Percentiles rank a stretch among this genome's conserved stretches.
Evolutionary conservation across 2,329 filamentous ascomycete species (phyloP).

Genomic region (Cladosporium phlei): DNA sequence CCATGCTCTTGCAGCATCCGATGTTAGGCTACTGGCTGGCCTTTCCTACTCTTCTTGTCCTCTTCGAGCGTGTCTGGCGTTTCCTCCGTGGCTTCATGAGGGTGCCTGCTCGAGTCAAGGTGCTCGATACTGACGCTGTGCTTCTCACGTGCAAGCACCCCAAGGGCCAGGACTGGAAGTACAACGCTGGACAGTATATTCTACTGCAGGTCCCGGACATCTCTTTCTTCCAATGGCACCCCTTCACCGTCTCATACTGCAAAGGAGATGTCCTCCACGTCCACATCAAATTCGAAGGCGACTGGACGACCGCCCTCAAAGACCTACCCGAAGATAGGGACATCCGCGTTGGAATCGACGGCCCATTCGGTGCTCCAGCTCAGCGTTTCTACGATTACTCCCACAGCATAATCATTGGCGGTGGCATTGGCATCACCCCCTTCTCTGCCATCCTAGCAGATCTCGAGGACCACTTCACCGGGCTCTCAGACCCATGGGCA

Average conservation of each 20-base stretch:
- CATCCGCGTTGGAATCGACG: slow-evolving; percentile 52
- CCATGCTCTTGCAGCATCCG: slow-evolving; percentile 48
- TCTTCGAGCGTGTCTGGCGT: slow-evolving; percentile 47
- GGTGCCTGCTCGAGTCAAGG: slow-evolving; percentile 45
- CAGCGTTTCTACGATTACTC: slow-evolving; percentile 56
- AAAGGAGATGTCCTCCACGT: slow-evolving; percentile 49
- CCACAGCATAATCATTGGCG: slow-evolving; percentile 53
- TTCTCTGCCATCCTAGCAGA: slow-evolving; percentile 55
- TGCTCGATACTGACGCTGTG: slow-evolving; percentile 52
- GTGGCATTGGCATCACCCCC: slow-evolving; percentile 55
- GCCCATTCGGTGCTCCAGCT: slow-evolving; percentile 55
- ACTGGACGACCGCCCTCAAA: slow-evolving; percentile 50
- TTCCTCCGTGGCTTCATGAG: slow-evolving; percentile 45
- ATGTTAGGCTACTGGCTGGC: slow-evolving; percentile 56
- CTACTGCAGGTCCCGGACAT: slow-evolving; percentile 52
- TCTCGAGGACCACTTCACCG: slow-evolving; percentile 39
- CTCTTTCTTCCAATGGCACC: slow-evolving; percentile 56
- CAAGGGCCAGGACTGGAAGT: slow-evolving; percentile 47
- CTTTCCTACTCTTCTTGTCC: slow-evolving; percentile 49
- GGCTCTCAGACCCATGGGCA: slow-evolving; percentile 22
- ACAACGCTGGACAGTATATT: slow-evolving; percentile 55
- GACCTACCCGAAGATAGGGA: slow-evolving; percentile 34
- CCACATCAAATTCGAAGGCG: slow-evolving; percentile 56
- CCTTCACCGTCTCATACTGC: slow-evolving; percentile 55
- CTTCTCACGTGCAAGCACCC: slow-evolving; percentile 48